Base-by-base conservation (phyloP, 225 moss, liverwort and hornwort genomes). In the Asterella californica region DNA sequence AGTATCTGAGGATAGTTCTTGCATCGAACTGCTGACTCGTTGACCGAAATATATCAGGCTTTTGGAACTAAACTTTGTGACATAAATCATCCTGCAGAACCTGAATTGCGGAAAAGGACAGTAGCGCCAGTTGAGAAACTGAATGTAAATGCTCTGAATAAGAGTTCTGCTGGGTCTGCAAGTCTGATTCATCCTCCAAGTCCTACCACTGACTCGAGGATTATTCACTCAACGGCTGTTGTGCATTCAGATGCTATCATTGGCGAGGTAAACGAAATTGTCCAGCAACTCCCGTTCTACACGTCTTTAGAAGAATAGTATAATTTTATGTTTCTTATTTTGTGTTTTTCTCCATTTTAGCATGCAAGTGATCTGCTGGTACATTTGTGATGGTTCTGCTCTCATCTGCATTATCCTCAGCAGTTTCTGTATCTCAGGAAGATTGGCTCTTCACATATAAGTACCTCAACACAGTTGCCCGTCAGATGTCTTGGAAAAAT, bases 181-280 rank as follows among this genome's bases (percentile, higher is more conserved):
- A 64, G 37, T 57, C 53, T 64, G 45, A 34, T 74, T 4, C 81
- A 63, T 55, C 76, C 83, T 62, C 49, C 77, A 22, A 37, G 52
- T 76, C 48, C 79, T n/a, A 83, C 85, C 53, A 89, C 89, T 47
- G 89, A 85, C 47, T 83, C 80, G 69, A 87, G 83, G 74, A 79
- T 86, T 55, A 86, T 94, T 34, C 96, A 97, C 81, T 86, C 89
- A 53, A 88, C 91, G 74, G 94, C 94, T 53, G 36, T 93, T 62
- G 94, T 97, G 59, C 93, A 97, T 87, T 91, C 94, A 38, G 88
- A 93, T 67, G 91, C 94, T 82, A 83, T 88, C 75, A 76, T 97
- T 84, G 96, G 91, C 75, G 84, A 97, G 91, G 96, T 97, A 78
- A 83, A 82, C 30, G 70, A 60, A 15, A 57, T 5, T 18, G 18